Percentiles rank a stretch among this genome's conserved stretches.
Evolutionary conservation across 805 yeast genomes (phyloP).

Genomic region (Metschnikowia vanudenii): DNA sequence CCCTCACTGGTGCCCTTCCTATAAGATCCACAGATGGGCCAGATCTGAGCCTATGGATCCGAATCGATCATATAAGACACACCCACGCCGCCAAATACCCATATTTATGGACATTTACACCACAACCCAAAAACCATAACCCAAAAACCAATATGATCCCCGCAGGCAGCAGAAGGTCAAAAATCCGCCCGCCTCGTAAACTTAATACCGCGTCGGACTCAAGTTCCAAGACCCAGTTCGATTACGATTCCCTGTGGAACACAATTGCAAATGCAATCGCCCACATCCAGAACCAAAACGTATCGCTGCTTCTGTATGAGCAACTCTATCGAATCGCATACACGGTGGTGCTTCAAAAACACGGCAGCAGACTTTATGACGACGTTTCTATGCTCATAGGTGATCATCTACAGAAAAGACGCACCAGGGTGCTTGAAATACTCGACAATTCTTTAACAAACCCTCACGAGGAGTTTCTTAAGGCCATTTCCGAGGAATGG

Average conservation of each 20-base stretch:
- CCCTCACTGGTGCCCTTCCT: no score
- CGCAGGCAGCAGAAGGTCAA: slow-evolving; percentile 46
- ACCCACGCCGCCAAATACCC: no score
- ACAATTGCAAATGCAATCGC: slow-evolving; percentile 63
- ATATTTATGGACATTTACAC: no score
- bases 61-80: no score
- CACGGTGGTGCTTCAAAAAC: slow-evolving; percentile 66
- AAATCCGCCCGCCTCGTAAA: slow-evolving; percentile 66
- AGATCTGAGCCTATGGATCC: no score
- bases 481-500: slow-evolving; percentile 52
- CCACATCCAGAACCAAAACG: slow-evolving; percentile 70
- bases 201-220: slow-evolving; percentile 24
- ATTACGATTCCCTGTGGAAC: slow-evolving; percentile 67
- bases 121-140: no score
- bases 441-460: slow-evolving; percentile 15
- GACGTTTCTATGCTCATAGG: slow-evolving; percentile 52
- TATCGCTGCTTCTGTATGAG: slow-evolving; percentile 75
- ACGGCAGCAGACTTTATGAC: slow-evolving; percentile 64
- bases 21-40: no score
- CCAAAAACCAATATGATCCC: slow-evolving; percentile 15
- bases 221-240: slow-evolving; percentile 37
- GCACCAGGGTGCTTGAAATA: slow-evolving; percentile 20
- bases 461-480: slow-evolving; percentile 34
- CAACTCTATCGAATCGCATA: slow-evolving; percentile 79
- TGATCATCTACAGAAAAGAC: slow-evolving; percentile 39